These are phyloP conservation scores for Dianthus caryophyllus DNA, from an alignment of 148 eudicot genomes.

Conservation along the genomic window DNA sequence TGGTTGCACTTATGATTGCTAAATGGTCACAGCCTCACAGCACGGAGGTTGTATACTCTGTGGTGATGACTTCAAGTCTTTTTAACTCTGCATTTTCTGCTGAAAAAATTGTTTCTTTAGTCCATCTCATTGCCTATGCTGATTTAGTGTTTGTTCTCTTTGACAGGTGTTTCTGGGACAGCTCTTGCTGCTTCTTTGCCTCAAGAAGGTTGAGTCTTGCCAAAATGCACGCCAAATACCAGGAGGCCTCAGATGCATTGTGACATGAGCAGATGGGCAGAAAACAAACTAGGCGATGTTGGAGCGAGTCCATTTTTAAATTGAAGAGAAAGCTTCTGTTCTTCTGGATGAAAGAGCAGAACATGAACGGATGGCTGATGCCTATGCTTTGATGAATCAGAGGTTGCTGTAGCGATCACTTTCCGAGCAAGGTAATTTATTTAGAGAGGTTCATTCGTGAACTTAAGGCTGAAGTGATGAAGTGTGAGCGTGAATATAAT, in stretches of 20 bases:
- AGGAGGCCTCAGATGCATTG: too few relatives aligned
- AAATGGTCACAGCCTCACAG: conserved; percentile 3
- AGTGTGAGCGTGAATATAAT: conserved; percentile 67
- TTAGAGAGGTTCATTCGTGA: conserved; percentile 58
- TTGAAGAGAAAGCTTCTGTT: conserved; percentile 87
- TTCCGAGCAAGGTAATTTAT: conserved; percentile 45
- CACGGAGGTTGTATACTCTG: not conserved
- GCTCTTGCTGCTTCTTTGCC: conserved; percentile 90
- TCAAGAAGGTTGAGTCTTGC: conserved; percentile 94
- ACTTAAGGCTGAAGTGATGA: conserved; percentile 73
- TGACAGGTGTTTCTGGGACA: conserved; percentile 77
- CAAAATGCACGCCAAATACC: conserved; percentile 86
- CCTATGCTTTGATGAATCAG: conserved; percentile 69
- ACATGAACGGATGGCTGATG: conserved; percentile 81
- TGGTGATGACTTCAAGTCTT: too few relatives aligned
- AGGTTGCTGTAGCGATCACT: conserved; percentile 71
- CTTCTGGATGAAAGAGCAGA: conserved; percentile 89
- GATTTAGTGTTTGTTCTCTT: not conserved
- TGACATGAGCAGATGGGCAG: conserved; percentile 93
- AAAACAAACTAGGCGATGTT: conserved; percentile 78
- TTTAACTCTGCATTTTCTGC: not conserved
- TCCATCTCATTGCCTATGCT: conserved; percentile 8
- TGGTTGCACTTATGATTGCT: not conserved
- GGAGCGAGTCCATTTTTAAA: conserved; percentile 77
- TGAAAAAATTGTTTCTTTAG: conserved; percentile 9